Conservation (phyloP, 2,329 filamentous ascomycete species). For the Aspergillus tamarii region DNA sequence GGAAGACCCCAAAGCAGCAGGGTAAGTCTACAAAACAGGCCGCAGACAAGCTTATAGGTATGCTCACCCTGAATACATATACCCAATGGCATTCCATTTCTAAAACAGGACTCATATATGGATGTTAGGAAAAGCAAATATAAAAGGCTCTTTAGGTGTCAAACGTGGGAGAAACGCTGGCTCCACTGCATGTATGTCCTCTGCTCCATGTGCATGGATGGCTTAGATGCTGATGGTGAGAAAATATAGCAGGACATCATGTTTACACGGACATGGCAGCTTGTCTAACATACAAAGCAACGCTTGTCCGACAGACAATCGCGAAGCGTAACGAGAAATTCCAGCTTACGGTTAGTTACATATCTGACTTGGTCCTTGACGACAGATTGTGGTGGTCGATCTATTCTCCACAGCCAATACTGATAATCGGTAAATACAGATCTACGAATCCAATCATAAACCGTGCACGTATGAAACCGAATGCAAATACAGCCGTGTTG, state of each 20-base stretch:
- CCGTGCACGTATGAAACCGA: slow-evolving; percentile 66
- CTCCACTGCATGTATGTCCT: slow-evolving; percentile 4
- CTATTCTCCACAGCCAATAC: not conserved
- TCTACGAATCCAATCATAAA: slow-evolving; percentile 66
- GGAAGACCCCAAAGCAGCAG: not conserved
- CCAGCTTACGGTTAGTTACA: slow-evolving; percentile 54
- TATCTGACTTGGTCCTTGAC: not conserved
- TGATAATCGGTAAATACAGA: slow-evolving; percentile 46
- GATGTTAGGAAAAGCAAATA: not conserved
- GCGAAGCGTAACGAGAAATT: slow-evolving; percentile 61
- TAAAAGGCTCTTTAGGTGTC: not conserved
- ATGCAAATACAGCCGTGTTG: slow-evolving; percentile 48
- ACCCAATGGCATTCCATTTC: not conserved
- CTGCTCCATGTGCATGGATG: not conserved
- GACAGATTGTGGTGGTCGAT: not conserved
- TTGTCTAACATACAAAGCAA: slow-evolving; percentile 66
- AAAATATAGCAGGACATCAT: slow-evolving; percentile 59
- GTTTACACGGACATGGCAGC: slow-evolving; percentile 63
- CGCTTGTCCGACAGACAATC: slow-evolving; percentile 59
- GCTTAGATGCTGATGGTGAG: not conserved
- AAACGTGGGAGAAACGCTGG: not conserved
- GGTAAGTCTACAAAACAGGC: not conserved
- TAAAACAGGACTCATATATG: no score
- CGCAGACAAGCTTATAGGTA: not conserved
- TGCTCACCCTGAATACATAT: not conserved